These are phyloP conservation scores for Fusarium praegraminearum DNA, from an alignment of 2,329 filamentous ascomycete genomes.

Conservation along the genomic window DNA sequence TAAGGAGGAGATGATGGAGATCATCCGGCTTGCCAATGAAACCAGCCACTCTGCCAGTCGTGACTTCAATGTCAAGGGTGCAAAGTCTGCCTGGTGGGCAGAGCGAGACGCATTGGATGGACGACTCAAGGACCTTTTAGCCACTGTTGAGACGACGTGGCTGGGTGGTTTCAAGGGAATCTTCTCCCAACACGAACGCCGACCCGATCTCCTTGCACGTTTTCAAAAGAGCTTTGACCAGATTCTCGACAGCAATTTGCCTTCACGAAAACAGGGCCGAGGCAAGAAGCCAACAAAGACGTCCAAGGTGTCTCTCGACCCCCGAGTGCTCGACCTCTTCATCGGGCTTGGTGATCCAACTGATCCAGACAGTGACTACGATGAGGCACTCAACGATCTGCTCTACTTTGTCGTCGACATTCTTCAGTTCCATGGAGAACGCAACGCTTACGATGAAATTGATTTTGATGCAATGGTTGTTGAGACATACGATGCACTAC, in stretches of 20 bases:
- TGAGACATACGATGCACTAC: conserved; percentile 86
- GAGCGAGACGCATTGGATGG: conserved; percentile 84
- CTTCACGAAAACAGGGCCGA: conserved; percentile 77
- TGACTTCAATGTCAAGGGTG: conserved; percentile 78
- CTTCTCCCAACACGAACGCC: conserved; percentile 79
- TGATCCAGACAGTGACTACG: conserved; percentile 76
- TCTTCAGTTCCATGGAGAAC: conserved; percentile 94
- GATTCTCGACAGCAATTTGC: conserved; percentile 85
- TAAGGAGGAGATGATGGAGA: conserved; percentile 81
- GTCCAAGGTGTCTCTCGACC: conserved; percentile 63
- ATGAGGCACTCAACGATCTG: conserved; percentile 90
- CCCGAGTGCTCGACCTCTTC: conserved; percentile 84
- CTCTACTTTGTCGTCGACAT: conserved; percentile 98
- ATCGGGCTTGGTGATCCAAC: conserved; percentile 83
- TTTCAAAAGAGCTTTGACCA: conserved; percentile 84
- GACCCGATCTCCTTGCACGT: conserved; percentile 73
- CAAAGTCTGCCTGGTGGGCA: conserved; percentile 89
- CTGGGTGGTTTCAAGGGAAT: conserved; percentile 94
- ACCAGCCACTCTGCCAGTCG: conserved; percentile 77
- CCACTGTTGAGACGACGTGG: conserved; percentile 93
- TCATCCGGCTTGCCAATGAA: conserved; percentile 84
- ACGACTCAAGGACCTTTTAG: conserved; percentile 80
- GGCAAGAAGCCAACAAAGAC: conserved; percentile 64
- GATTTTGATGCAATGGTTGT: conserved; percentile 94
- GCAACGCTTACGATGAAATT: conserved; percentile 97